These are phyloP conservation scores for Starmerella khaoyaiensis DNA, from an alignment of 805 yeast species.

Conservation along the genomic window DNA sequence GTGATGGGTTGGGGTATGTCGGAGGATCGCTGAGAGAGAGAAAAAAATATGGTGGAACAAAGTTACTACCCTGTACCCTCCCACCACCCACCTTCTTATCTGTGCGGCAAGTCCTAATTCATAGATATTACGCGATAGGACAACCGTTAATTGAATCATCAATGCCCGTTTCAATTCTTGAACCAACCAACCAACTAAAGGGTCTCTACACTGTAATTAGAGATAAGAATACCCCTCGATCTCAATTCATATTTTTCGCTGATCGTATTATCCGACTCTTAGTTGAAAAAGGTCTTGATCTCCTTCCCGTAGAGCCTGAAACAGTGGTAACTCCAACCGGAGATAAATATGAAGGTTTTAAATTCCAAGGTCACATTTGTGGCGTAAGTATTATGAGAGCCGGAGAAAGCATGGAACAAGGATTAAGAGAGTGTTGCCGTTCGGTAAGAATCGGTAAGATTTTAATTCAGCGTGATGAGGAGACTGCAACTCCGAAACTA, in stretches of 20 bases:
- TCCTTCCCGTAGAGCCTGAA: constrained; percentile 68
- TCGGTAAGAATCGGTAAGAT: constrained; percentile 94
- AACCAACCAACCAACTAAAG: constrained; percentile 78
- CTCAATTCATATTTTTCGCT: constrained; percentile 89
- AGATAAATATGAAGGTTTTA: constrained; percentile 57
- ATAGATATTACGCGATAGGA: too few relatives aligned
- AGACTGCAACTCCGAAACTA: constrained; percentile 82
- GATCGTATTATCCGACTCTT: constrained; percentile 86
- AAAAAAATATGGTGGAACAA: too few relatives aligned
- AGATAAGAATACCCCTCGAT: constrained; percentile 63
- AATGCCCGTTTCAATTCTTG: constrained; percentile 35
- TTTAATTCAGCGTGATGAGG: constrained; percentile 94
- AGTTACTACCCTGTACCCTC: too few relatives aligned
- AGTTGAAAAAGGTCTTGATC: constrained; percentile 92
- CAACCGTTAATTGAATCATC: too few relatives aligned
- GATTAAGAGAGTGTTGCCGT: constrained; percentile 91
- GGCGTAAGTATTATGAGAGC: constrained; percentile 98
- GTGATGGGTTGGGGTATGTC: too few relatives aligned
- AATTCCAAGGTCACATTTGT: constrained; percentile 82
- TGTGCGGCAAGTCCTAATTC: too few relatives aligned
- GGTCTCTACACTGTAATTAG: constrained; percentile 87
- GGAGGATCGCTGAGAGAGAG: too few relatives aligned
- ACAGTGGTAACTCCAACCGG: constrained; percentile 67
- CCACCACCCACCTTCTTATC: too few relatives aligned
- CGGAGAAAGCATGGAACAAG: constrained; percentile 99